Conservation (phyloP, 805 yeast genomes). For the Candida ipomoeae region DNA sequence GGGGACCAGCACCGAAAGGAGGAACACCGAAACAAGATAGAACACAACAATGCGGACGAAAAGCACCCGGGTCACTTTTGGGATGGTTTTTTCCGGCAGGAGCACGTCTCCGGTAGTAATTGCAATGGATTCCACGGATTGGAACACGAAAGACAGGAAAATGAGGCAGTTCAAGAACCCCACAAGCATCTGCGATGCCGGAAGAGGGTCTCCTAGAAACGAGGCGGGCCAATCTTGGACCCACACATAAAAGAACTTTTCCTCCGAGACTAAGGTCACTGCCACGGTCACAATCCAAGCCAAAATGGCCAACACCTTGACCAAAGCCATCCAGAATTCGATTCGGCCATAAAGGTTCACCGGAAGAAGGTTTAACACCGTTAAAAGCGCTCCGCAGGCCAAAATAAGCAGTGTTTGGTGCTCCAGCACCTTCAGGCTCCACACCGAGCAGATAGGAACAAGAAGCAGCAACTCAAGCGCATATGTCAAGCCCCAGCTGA, state of each 20-base stretch:
- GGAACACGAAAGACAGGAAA: slow-evolving; percentile 18
- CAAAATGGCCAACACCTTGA: slow-evolving; percentile 19
- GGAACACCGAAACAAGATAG: slow-evolving; percentile 14
- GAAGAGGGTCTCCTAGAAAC: slow-evolving; percentile 3
- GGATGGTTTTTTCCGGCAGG: slow-evolving; percentile 13
- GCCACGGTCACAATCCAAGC: slow-evolving; percentile 16
- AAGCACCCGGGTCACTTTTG: slow-evolving; percentile 11
- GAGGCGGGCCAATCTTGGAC: slow-evolving; percentile 10
- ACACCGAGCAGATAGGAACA: slow-evolving; percentile 14
- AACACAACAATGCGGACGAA: slow-evolving; percentile 17
- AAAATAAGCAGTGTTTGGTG: slow-evolving; percentile 7
- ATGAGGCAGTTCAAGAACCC: slow-evolving; percentile 12
- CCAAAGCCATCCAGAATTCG: slow-evolving; percentile 18
- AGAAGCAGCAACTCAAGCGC: slow-evolving; percentile 22
- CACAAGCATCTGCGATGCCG: slow-evolving; percentile 1
- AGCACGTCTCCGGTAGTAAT: slow-evolving; percentile 17
- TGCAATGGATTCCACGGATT: slow-evolving; percentile 18
- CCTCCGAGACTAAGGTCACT: slow-evolving; percentile 2
- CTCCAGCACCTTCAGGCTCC: slow-evolving; percentile 9
- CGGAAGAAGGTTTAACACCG: slow-evolving; percentile 19
- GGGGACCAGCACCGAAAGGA: slow-evolving; percentile 16
- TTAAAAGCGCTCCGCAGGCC: slow-evolving; percentile 14
- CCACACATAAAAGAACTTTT: slow-evolving; percentile 11
- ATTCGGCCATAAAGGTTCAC: slow-evolving; percentile 21
- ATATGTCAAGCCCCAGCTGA: slow-evolving; percentile 25